Conservation (phyloP, 208 protist species). For the Naegleria lovaniensis region DNA sequence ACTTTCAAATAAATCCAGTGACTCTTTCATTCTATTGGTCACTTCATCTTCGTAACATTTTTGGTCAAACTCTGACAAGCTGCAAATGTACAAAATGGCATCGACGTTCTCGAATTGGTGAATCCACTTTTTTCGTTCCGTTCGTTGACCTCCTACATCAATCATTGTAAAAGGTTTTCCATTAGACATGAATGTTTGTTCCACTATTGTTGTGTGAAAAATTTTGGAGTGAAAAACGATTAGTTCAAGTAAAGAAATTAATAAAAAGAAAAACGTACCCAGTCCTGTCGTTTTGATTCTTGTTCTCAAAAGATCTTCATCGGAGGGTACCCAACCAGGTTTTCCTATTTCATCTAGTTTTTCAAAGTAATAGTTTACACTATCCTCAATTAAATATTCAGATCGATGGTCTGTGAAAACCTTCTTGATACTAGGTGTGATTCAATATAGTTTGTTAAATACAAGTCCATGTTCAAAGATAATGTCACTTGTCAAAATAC, state of each 20-base stretch:
- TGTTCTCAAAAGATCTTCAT: constrained; percentile 30
- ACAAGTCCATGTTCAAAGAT: not conserved
- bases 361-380: constrained; percentile 41
- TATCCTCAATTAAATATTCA: constrained; percentile 52
- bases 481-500: not conserved
- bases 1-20: constrained; percentile 64
- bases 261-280: no score
- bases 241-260: no score
- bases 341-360: constrained; percentile 19
- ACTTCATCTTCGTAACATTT: constrained; percentile 58
- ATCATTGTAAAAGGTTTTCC: not conserved
- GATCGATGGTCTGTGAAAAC: not conserved
- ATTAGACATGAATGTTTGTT: constrained; percentile 7
- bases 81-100: constrained; percentile 41
- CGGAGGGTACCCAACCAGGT: constrained; percentile 23
- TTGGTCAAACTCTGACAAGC: constrained; percentile 64
- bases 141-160: constrained; percentile 18
- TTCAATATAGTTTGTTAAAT: not conserved
- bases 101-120: not conserved
- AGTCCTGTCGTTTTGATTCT: constrained; percentile 32
- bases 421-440: not conserved
- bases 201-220: not conserved
- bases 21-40: constrained; percentile 66
- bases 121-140: constrained; percentile 15
- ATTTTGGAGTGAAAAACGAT: no score